phyloP scores from a whole-genome alignment of 306 rosid species.

The Ormosia semicastrata region DNA sequence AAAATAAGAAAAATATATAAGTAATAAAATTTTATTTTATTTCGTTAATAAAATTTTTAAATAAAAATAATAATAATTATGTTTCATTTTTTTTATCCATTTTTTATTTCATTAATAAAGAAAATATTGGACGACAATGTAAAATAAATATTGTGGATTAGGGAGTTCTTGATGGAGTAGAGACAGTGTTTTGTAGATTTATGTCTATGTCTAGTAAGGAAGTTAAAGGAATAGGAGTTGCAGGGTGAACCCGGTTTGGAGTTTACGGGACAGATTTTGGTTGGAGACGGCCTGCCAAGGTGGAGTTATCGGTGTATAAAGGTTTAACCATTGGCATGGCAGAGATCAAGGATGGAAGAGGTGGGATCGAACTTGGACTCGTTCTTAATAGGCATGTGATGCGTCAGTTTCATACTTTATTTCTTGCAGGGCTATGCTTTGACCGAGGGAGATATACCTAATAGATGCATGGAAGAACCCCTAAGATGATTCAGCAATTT shows the following conservation, averaged over 20 bases:
- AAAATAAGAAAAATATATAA: too few relatives aligned
- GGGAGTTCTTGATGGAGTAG: slow-evolving; percentile 14
- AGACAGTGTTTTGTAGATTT: neutral
- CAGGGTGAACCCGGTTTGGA: slow-evolving; percentile 45
- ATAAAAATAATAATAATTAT: too few relatives aligned
- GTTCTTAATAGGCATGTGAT: slow-evolving; percentile 19
- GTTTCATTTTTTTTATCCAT: too few relatives aligned
- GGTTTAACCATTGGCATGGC: slow-evolving; percentile 21
- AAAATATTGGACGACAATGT: too few relatives aligned
- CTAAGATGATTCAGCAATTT: too few relatives aligned
- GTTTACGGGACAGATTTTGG: slow-evolving; percentile 49
- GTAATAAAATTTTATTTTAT: too few relatives aligned
- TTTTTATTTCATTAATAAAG: too few relatives aligned
- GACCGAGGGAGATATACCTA: too few relatives aligned
- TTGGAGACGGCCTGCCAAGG: slow-evolving; percentile 51
- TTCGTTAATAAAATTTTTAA: too few relatives aligned
- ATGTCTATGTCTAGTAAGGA: neutral
- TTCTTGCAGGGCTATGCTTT: neutral
- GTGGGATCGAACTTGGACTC: slow-evolving; percentile 31
- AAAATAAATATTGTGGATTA: neutral
- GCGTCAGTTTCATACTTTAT: neutral
- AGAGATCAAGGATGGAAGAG: slow-evolving; percentile 22
- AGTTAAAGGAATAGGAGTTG: slow-evolving; percentile 3
- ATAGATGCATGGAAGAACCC: too few relatives aligned
- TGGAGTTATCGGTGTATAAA: slow-evolving; percentile 36